phyloP scores from a whole-genome alignment of 2,329 filamentous ascomycete genomes.

The Sordariomycetes sp. region DNA sequence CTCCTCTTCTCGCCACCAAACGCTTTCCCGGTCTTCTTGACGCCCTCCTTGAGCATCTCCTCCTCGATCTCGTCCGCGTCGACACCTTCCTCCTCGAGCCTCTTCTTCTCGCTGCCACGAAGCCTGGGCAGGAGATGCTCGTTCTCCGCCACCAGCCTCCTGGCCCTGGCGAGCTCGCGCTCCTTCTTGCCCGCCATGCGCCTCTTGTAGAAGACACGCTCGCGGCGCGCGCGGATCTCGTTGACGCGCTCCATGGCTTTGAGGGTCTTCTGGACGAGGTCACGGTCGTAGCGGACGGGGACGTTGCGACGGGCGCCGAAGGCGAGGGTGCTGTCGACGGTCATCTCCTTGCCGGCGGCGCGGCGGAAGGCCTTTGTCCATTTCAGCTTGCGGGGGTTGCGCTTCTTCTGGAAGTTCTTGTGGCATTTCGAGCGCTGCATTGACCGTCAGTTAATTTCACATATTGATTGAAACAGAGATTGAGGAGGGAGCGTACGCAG shows the following conservation, averaged over 20 bases:
- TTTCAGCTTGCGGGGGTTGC: slow-evolving; percentile 91
- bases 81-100: slow-evolving; percentile 45
- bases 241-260: slow-evolving; percentile 84
- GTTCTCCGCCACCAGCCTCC: slow-evolving; percentile 85
- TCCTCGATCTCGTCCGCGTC: slow-evolving; percentile 38
- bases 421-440: slow-evolving; percentile 43
- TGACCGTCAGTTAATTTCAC: background rate
- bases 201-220: slow-evolving; percentile 88
- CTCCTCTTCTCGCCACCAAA: slow-evolving; percentile 33
- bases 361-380: slow-evolving; percentile 94
- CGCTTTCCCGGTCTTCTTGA: slow-evolving; percentile 22
- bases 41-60: slow-evolving; percentile 17
- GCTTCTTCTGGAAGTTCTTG: slow-evolving; percentile 44
- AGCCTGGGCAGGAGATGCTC: slow-evolving; percentile 80
- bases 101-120: slow-evolving; percentile 52
- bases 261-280: slow-evolving; percentile 78
- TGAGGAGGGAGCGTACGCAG: too few relatives aligned
- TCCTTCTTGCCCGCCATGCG: slow-evolving; percentile 88
- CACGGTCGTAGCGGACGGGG: slow-evolving; percentile 91
- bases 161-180: slow-evolving; percentile 67
- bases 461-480: background rate
- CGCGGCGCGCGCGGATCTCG: slow-evolving; percentile 75
- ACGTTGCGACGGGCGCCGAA: slow-evolving; percentile 91
- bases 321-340: slow-evolving; percentile 86
- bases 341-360: slow-evolving; percentile 72